A percentile compares a stretch with the other conserved stretches of the same genome.
phyloP scores from a whole-genome alignment of 148 eudicot species.

The Vaccinium vitisidaea region DNA sequence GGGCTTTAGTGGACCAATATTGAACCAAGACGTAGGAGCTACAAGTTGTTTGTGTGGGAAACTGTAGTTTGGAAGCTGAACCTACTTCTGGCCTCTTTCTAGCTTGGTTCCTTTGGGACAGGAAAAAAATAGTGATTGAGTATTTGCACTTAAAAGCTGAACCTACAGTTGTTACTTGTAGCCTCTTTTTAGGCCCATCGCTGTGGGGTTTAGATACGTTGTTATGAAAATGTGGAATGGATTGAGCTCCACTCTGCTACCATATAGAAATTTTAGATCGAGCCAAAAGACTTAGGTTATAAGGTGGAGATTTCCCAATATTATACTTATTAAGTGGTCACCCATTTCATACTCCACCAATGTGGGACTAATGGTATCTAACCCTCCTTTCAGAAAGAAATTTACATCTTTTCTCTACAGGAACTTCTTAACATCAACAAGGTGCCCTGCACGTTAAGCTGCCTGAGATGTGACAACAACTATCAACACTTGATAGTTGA shows the following conservation, averaged over 20 bases:
- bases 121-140: background rate
- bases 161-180: background rate
- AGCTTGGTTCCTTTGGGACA: background rate
- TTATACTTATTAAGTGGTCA: background rate
- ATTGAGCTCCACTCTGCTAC: background rate
- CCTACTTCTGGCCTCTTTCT: slow-evolving; percentile 2
- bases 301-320: background rate
- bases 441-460: slow-evolving; percentile 43
- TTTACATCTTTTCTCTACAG: background rate
- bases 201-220: background rate
- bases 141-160: background rate
- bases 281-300: background rate
- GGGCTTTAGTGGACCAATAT: background rate
- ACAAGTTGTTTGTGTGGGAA: background rate
- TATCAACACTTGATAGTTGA: background rate
- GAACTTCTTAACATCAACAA: slow-evolving; percentile 2
- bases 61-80: background rate
- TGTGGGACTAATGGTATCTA: background rate
- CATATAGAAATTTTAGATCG: background rate
- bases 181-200: background rate
- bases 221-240: no score
- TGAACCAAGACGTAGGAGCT: background rate
- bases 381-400: background rate
- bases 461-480: slow-evolving; percentile 15
- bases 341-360: background rate